These are phyloP conservation scores for Hymenoscyphus fructigenus DNA, from an alignment of 2,329 filamentous ascomycete genomes.

Conservation along the genomic window DNA sequence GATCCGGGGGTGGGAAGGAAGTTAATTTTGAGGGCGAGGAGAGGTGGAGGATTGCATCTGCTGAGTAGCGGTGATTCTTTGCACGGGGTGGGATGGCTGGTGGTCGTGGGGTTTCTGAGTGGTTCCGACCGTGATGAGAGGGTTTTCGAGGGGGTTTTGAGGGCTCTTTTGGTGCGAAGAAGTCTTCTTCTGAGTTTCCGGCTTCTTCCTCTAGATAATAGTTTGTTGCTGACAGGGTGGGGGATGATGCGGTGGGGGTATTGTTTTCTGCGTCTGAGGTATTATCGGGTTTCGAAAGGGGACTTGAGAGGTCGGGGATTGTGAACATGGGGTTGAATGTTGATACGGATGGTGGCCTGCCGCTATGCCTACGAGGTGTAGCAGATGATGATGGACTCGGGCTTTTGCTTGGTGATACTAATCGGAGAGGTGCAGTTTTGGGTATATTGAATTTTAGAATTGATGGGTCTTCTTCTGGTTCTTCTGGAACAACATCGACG, in stretches of 20 bases:
- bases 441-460: constrained; percentile 15
- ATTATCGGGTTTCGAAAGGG: not conserved
- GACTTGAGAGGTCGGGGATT: constrained; percentile 9
- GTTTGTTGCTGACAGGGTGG: constrained; percentile 17
- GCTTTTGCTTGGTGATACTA: constrained; percentile 18
- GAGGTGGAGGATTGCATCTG: not conserved
- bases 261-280: not conserved
- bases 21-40: constrained; percentile 7
- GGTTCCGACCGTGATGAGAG: constrained; percentile 13
- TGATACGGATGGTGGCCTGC: constrained; percentile 25
- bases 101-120: constrained; percentile 9
- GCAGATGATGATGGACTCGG: constrained; percentile 20
- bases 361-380: constrained; percentile 8
- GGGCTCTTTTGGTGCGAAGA: constrained; percentile 19
- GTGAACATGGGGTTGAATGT: constrained; percentile 26
- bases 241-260: not conserved
- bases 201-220: constrained; percentile 22
- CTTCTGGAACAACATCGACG: constrained; percentile 29
- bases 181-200: constrained; percentile 24
- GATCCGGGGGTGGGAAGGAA: constrained; percentile 15
- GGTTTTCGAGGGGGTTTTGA: constrained; percentile 15
- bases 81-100: not conserved
- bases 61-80: not conserved
- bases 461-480: constrained; percentile 25
- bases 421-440: constrained; percentile 11